Percentiles rank a stretch among this genome's conserved stretches.
Conservation (phyloP, 2,329 filamentous ascomycete species). For the Paecilomyces sp. region DNA sequence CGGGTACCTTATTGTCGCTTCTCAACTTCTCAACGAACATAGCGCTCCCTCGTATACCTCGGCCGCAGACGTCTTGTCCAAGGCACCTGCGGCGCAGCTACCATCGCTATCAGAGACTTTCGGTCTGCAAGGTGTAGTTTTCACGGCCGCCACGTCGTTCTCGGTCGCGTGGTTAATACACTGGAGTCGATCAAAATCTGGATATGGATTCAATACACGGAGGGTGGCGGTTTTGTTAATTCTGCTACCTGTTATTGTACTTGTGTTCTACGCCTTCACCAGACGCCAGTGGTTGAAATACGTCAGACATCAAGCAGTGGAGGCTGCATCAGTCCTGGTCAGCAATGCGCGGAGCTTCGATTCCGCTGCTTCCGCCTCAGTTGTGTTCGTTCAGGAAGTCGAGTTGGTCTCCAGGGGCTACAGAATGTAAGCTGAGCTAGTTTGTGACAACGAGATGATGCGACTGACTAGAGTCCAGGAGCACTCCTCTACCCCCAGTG, state of each 20-base stretch:
- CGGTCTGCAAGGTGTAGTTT: slow-evolving; percentile 58
- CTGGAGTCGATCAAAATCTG: slow-evolving; percentile 57
- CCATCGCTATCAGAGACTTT: slow-evolving; percentile 39
- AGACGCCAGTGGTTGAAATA: slow-evolving; percentile 76
- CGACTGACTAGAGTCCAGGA: slow-evolving; percentile 47
- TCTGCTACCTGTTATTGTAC: slow-evolving; percentile 46
- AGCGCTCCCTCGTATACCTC: slow-evolving; percentile 34
- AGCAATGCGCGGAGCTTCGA: slow-evolving; percentile 74
- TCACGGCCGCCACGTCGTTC: slow-evolving; percentile 58
- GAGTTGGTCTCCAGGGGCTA: slow-evolving; percentile 90
- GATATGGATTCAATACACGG: slow-evolving; percentile 32
- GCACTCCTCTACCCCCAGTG: slow-evolving; percentile 83
- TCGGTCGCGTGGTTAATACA: slow-evolving; percentile 60
- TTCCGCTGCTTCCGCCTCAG: slow-evolving; percentile 63
- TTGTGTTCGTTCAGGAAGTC: slow-evolving; percentile 87
- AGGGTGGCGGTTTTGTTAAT: slow-evolving; percentile 31
- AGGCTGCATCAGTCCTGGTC: slow-evolving; percentile 62
- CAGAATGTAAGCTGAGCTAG: slow-evolving; percentile 55
- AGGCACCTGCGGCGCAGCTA: slow-evolving; percentile 20
- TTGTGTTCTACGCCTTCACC: slow-evolving; percentile 63
- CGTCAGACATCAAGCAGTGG: slow-evolving; percentile 65
- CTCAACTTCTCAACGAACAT: slow-evolving; percentile 70
- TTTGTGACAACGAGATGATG: slow-evolving; percentile 7
- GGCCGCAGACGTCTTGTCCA: slow-evolving; percentile 25
- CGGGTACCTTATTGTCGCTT: slow-evolving; percentile 86